A percentile compares a stretch with the other conserved stretches of the same genome.
These are phyloP conservation scores for Plasmodium knowlesi DNA, from an alignment of 169 alveolate species.

Conservation along the genomic window DNA sequence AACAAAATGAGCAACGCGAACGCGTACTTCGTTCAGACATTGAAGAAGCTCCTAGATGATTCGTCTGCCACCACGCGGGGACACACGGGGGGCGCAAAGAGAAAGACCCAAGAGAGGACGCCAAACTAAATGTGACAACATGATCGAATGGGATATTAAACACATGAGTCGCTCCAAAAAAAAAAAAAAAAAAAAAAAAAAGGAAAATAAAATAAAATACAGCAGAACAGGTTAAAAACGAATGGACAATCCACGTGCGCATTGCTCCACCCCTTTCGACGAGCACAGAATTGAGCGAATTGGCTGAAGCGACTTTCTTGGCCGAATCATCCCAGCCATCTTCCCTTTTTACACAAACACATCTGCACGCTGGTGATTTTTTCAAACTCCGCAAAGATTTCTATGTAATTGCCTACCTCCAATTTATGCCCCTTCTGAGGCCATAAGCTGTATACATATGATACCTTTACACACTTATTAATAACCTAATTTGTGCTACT, in stretches of 20 bases:
- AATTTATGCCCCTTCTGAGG: background rate
- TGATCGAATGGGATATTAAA: background rate
- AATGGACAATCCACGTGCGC: background rate
- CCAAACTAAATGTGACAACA: background rate
- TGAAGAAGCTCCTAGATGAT: constrained; percentile 28
- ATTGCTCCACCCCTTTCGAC: background rate
- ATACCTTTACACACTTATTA: background rate
- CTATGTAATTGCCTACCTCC: background rate
- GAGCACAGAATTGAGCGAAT: background rate
- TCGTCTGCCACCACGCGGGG: background rate
- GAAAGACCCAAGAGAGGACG: background rate
- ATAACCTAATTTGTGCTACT: background rate
- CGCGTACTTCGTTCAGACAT: constrained; percentile 13
- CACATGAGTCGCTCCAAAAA: background rate
- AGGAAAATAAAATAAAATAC: background rate
- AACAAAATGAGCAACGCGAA: constrained; percentile 24
- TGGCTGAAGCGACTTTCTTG: background rate
- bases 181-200: too few species aligned
- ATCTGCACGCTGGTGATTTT: background rate
- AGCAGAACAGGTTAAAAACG: background rate
- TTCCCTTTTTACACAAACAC: background rate
- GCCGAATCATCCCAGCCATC: background rate
- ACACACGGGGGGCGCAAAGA: background rate
- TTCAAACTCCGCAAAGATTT: background rate
- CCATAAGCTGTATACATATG: background rate